phyloP scores from a whole-genome alignment of 805 yeast genomes.

The Saccharomycopsis fibuligera region DNA sequence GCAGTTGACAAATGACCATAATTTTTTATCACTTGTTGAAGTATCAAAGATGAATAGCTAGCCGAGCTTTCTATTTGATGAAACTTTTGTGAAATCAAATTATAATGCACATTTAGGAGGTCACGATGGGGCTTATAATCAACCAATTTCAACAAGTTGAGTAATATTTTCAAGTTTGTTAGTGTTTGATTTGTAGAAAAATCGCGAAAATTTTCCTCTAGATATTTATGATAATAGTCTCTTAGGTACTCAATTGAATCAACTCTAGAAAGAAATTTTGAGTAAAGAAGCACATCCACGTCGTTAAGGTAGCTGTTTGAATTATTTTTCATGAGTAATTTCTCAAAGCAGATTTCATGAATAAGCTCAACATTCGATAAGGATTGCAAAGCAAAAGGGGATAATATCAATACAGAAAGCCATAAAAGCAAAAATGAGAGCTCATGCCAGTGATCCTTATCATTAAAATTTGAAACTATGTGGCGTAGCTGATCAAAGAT shows the following conservation, averaged over 20 bases:
- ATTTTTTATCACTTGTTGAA: slow-evolving; percentile 24
- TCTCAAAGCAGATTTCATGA: slow-evolving; percentile 30
- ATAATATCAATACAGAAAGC: slow-evolving; percentile 62
- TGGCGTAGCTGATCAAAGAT: slow-evolving; percentile 24
- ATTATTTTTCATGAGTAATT: slow-evolving; percentile 31
- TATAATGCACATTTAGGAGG: slow-evolving; percentile 22
- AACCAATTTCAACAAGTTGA: slow-evolving; percentile 9
- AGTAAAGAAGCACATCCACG: slow-evolving; percentile 40
- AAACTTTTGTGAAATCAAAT: neutral
- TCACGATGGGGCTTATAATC: slow-evolving; percentile 18
- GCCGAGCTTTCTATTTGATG: neutral
- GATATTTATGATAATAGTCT: slow-evolving; percentile 28
- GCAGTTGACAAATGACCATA: slow-evolving; percentile 23
- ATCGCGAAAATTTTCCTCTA: neutral
- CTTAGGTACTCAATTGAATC: slow-evolving; percentile 32
- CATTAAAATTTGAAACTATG: neutral
- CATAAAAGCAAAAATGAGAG: slow-evolving; percentile 54
- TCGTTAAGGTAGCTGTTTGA: slow-evolving; percentile 57
- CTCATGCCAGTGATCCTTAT: slow-evolving; percentile 36
- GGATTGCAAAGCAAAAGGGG: slow-evolving; percentile 62
- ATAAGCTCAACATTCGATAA: slow-evolving; percentile 26
- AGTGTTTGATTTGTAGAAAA: slow-evolving; percentile 4
- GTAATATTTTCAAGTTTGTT: slow-evolving; percentile 9
- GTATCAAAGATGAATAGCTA: slow-evolving; percentile 5
- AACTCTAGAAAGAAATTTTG: slow-evolving; percentile 46